Conservation (phyloP, 2,329 filamentous ascomycete species). For the Clonostachys rosea region DNA sequence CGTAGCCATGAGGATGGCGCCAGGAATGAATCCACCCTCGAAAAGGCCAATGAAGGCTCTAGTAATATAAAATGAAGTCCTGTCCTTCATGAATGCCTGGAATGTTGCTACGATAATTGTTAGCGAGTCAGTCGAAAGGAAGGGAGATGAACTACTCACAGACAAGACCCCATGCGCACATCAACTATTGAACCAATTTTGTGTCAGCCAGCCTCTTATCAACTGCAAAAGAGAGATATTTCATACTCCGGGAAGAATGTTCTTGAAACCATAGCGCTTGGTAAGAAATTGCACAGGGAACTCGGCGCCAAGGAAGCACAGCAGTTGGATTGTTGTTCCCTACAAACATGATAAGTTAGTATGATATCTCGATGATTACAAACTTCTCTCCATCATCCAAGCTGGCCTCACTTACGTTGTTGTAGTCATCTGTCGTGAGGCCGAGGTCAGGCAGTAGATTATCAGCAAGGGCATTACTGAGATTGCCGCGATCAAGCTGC, state of each 20-base stretch:
- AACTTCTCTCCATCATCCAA: background rate
- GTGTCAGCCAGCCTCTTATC: background rate
- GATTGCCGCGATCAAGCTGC: conserved; percentile 59
- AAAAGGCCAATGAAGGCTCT: conserved; percentile 47
- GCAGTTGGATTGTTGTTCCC: conserved; percentile 50
- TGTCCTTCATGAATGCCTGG: conserved; percentile 45
- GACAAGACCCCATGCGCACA: conserved; percentile 43
- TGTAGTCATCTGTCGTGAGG: conserved; percentile 47
- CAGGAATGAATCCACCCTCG: conserved; percentile 55
- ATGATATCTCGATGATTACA: background rate
- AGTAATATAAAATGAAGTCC: conserved; percentile 42
- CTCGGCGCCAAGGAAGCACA: conserved; percentile 50
- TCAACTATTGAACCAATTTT: conserved; percentile 20
- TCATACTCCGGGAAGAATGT: conserved; percentile 40
- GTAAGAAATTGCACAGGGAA: conserved; percentile 54
- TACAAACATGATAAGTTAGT: background rate
- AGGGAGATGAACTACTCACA: conserved; percentile 10
- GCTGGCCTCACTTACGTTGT: conserved; percentile 30
- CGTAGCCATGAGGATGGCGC: conserved; percentile 59
- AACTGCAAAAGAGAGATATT: background rate
- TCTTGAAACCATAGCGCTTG: conserved; percentile 53
- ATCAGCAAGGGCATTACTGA: conserved; percentile 58
- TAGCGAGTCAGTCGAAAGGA: background rate
- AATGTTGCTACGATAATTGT: conserved; percentile 22
- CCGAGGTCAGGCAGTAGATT: conserved; percentile 52